phyloP scores from a whole-genome alignment of 106 monocot genomes.

The Platanthera guangdongensis region DNA sequence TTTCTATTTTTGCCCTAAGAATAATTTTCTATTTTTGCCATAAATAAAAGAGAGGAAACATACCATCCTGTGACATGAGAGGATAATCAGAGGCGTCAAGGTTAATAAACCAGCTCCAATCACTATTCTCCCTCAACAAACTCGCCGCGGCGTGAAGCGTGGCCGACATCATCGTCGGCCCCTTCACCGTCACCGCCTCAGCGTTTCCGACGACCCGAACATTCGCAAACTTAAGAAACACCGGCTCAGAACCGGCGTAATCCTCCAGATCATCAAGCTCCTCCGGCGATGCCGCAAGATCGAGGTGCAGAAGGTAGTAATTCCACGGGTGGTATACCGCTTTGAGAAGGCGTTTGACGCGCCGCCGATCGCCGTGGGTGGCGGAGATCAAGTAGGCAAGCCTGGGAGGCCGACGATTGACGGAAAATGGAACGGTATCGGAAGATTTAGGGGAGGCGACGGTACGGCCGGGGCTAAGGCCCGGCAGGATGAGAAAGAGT shows the following conservation, averaged over 20 bases:
- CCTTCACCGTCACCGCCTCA: conserved; percentile 25
- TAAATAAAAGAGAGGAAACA: not conserved
- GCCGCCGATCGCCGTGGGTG: conserved; percentile 38
- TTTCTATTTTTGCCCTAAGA: too few relatives aligned
- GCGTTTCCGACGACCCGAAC: conserved; percentile 30
- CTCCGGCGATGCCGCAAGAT: conserved; percentile 26
- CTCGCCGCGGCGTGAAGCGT: conserved; percentile 44
- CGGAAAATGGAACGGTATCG: not conserved
- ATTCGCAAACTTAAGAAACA: conserved; percentile 31
- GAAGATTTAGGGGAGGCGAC: not conserved
- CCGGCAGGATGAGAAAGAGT: conserved; percentile 19
- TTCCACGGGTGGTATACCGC: conserved; percentile 82
- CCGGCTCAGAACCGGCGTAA: conserved; percentile 25
- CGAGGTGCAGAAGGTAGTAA: conserved; percentile 59
- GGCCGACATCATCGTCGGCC: conserved; percentile 35
- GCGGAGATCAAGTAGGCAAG: conserved; percentile 73
- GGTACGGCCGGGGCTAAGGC: conserved; percentile 5
- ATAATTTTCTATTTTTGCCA: too few relatives aligned
- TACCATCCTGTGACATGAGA: conserved; percentile 60
- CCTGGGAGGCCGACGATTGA: conserved; percentile 28
- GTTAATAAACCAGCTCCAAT: conserved; percentile 65
- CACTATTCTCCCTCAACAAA: conserved; percentile 34
- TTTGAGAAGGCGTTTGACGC: conserved; percentile 42
- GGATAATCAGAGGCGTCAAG: conserved; percentile 45
- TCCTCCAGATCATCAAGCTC: conserved; percentile 53